Evolutionary conservation across 2,329 filamentous ascomycete genomes (phyloP).

Genomic region (Emmonsiellopsis sp.): DNA sequence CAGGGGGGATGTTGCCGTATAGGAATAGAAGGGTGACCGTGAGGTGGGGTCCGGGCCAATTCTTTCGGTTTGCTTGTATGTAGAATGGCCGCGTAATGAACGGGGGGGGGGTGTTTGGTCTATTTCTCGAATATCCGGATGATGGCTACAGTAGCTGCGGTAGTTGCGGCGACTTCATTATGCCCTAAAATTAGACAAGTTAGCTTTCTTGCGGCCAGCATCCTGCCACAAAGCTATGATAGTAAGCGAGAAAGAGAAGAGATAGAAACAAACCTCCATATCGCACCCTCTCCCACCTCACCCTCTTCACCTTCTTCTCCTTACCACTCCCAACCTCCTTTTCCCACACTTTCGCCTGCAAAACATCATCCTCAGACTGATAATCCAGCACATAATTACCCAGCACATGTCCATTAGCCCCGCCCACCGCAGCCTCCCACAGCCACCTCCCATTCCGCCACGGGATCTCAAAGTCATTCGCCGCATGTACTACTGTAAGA

Average conservation of each 20-base stretch:
- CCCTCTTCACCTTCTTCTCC: constrained; percentile 23
- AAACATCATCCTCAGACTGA: constrained; percentile 19
- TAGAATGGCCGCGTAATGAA: too few species aligned
- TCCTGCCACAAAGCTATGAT: background rate
- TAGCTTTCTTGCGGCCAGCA: background rate
- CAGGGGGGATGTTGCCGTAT: too few species aligned
- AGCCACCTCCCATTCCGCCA: constrained; percentile 42
- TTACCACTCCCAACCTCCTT: constrained; percentile 11
- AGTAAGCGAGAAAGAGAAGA: background rate
- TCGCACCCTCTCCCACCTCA: constrained; percentile 34
- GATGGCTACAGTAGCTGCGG: constrained; percentile 27
- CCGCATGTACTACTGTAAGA: constrained; percentile 67
- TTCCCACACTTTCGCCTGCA: constrained; percentile 31
- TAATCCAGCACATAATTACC: constrained; percentile 22
- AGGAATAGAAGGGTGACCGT: too few species aligned
- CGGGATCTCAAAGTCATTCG: constrained; percentile 73
- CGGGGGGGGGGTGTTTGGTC: too few species aligned
- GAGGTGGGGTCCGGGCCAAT: too few species aligned
- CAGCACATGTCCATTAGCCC: constrained; percentile 14
- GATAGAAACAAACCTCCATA: constrained; percentile 30
- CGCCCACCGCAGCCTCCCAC: constrained; percentile 30
- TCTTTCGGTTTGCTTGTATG: too few species aligned
- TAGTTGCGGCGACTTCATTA: constrained; percentile 32
- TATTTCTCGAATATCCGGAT: constrained; percentile 28
- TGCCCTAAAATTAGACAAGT: constrained; percentile 21